Percentiles rank a stretch among this genome's conserved stretches.
Evolutionary conservation across 495 filamentous ascomycete species (phyloP).

Genomic region (Melanomma pulvis-pyrius): DNA sequence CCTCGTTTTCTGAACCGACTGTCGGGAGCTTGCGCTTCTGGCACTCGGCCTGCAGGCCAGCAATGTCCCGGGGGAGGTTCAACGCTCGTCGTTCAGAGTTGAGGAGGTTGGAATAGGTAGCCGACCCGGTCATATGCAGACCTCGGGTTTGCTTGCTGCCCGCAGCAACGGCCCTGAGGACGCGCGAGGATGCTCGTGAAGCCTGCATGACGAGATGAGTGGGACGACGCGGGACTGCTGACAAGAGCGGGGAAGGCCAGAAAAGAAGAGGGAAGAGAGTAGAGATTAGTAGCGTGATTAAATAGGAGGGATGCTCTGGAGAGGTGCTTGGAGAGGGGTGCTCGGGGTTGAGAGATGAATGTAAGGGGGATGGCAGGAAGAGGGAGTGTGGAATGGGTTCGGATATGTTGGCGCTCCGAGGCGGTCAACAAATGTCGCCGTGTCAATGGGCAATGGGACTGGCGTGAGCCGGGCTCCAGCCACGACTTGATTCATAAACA

Average conservation of each 20-base stretch:
- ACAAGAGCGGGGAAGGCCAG: constrained; percentile 2
- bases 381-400: background rate
- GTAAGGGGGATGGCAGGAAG: background rate
- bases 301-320: background rate
- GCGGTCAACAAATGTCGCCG: background rate
- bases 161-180: constrained; percentile 53
- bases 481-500: background rate
- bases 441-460: constrained; percentile 1
- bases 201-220: constrained; percentile 49
- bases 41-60: constrained; percentile 43
- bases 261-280: background rate
- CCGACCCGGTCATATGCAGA: constrained; percentile 56
- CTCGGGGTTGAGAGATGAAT: background rate
- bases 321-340: constrained; percentile 8
- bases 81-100: constrained; percentile 42
- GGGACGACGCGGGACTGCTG: background rate
- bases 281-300: constrained; percentile 3
- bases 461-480: background rate
- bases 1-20: constrained; percentile 56
- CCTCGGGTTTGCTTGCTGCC: constrained; percentile 47
- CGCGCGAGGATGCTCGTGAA: constrained; percentile 55
- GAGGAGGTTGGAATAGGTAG: constrained; percentile 46
- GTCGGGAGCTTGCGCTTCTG: constrained; percentile 55
- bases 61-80: constrained; percentile 44
- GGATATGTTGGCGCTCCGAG: background rate